Evolutionary conservation across 345 rosid species (phyloP), one percentile per base, ranked within the genome.

Genomic region (Melastoma malabathricum): DNA sequence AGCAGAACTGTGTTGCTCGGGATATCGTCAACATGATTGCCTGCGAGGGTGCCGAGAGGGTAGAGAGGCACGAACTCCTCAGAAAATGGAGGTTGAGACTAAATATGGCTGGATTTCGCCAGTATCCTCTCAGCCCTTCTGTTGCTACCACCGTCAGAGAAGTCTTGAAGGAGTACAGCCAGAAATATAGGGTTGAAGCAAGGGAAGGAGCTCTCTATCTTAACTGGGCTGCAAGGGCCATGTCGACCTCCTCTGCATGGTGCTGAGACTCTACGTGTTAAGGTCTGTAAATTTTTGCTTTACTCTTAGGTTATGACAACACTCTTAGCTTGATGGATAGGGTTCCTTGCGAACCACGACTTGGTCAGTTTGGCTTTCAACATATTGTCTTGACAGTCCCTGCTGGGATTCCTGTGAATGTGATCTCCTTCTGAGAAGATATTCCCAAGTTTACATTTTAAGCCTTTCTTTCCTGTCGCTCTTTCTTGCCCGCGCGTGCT

Each of bases 1-100:
- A 75, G 71, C 80, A 75, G 63, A 70, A 75, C 48, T 75, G 80
- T 31, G 63, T 75, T 31, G 80, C 80, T 39, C 60, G 80, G 43
- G 80, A 75, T 61, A 75, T 75, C 16, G 80, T 75, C 27, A 75
- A 75, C 54, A 68, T 75, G 80, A 63, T 75, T 14, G 74, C 76
- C 25, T 75, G 76, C 10, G 80, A 75, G 71, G 66, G 47, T 3
- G 50, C 25, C 7, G 80, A 75, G 29, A 61, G 80, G 61, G 80
- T 75, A 3, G 80, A 75, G 57, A 59, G 80, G 20, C 80, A 75
- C 15, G 80, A 75, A 55, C 66, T 75, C 17, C 59, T 68, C 10
- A 66, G 67, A 7, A 75, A 75, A 56, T 75, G 80, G 80, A 64
- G 64, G 55, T 47, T 50, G 9, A 56, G 66, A 38, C 15, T 62